Evolutionary conservation across 345 rosid species (phyloP), one percentile per base, ranked within the genome.

Genomic region (Mercurialis annua): DNA sequence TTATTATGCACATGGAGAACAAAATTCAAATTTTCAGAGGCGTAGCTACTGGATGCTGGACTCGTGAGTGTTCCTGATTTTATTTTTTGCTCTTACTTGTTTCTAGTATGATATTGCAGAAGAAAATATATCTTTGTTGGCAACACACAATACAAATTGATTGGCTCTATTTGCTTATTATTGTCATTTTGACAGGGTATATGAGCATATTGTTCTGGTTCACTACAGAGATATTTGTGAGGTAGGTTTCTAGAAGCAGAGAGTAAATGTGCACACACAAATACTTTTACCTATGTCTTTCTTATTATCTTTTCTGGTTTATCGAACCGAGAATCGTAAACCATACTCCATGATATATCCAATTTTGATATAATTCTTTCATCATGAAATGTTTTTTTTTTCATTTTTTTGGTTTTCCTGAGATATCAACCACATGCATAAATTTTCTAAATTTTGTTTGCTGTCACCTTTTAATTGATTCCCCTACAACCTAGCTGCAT

Each of bases 21-120:
- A 77, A 20, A 86, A 85, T 50, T 86, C 91, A 26, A 74, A 30
- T 70, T 94, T 94, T 70, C 97, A 85, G 80, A 86, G 99, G 52
- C 97, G 99, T 49, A 87, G 91, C 91, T 94, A 78, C 78, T 94
- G 99, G 99, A 94, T 94, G 83, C 81, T 94, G 75, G 97, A 91
- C 56, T 83, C 82, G 99, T 94, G 80, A 86, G 99, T 88, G 33
- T 64, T 30, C 69, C 62, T 64, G 3, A 58, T 15, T 59, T 57
- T 20, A 17, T 53, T 54, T 29, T 38, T 34, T 40, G 24, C 26
- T 31, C 10, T 58, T 14, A 6, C 12, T 36, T 59, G 57, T 15
- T 46, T 31, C 33, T 54, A 18, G n/a, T n/a, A n/a, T n/a, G n/a
- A n/a, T n/a, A n/a, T n/a, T n/a, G n/a, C n/a, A n/a, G n/a, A n/a